Evolutionary conservation across 352 stramenopile species (phyloP).

Genomic region (Globisporangium splendens): DNA sequence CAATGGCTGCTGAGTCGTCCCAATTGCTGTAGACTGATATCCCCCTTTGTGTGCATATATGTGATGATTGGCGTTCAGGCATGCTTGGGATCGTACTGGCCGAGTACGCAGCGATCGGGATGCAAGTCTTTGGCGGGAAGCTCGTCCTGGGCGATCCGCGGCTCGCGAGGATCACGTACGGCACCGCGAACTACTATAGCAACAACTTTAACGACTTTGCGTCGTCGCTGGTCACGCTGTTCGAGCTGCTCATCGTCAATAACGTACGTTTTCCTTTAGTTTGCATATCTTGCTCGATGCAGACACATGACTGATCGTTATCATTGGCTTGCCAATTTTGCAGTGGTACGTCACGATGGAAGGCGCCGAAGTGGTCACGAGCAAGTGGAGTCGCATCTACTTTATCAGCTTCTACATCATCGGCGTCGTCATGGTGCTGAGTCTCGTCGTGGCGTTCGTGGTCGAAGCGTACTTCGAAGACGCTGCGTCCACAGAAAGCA

Average conservation of each 20-base stretch:
- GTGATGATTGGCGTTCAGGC: constrained; percentile 17
- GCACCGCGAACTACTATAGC: constrained; percentile 46
- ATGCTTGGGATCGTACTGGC: constrained; percentile 65
- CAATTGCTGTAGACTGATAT: neutral
- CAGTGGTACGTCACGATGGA: constrained; percentile 75
- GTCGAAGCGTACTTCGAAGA: constrained; percentile 59
- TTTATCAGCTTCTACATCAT: constrained; percentile 76
- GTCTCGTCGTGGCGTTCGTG: constrained; percentile 65
- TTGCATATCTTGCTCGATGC: no score
- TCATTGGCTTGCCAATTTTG: neutral
- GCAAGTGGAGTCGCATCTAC: constrained; percentile 52
- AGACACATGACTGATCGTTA: neutral
- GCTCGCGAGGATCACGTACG: constrained; percentile 38
- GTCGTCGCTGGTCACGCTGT: constrained; percentile 57
- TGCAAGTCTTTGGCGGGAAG: constrained; percentile 59
- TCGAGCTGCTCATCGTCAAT: constrained; percentile 74
- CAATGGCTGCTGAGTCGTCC: no score
- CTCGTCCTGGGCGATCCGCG: constrained; percentile 34
- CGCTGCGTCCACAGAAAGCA: constrained; percentile 8
- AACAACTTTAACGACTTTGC: constrained; percentile 83
- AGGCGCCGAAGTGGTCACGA: constrained; percentile 47
- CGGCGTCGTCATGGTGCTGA: constrained; percentile 68
- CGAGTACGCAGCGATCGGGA: constrained; percentile 54
- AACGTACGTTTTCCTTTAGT: constrained; percentile 35
- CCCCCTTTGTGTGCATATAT: neutral